Percentiles rank a stretch among this genome's conserved stretches.
phyloP scores from a whole-genome alignment of 2,329 filamentous ascomycete genomes.

The Tolypocladium ophioglossoides region DNA sequence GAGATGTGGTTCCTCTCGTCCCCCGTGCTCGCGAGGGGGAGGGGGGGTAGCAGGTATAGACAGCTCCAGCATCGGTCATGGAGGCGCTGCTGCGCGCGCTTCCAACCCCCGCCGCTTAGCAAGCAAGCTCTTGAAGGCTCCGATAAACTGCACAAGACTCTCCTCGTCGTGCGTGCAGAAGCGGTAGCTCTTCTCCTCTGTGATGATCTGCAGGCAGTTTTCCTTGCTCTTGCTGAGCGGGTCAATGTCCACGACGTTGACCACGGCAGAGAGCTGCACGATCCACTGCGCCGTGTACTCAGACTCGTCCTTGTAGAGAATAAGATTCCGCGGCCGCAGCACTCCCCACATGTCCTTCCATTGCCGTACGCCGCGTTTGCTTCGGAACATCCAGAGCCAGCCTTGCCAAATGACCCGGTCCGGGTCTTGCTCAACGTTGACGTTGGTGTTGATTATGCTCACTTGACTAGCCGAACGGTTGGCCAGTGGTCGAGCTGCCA shows the following conservation, averaged over 20 bases:
- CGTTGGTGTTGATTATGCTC: slow-evolving; percentile 31
- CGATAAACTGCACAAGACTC: slow-evolving; percentile 70
- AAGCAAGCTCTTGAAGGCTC: slow-evolving; percentile 80
- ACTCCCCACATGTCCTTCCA: slow-evolving; percentile 97
- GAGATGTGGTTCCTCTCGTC: neutral
- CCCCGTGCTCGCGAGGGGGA: neutral
- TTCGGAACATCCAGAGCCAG: slow-evolving; percentile 75
- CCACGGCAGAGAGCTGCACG: slow-evolving; percentile 64
- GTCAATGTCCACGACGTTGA: slow-evolving; percentile 89
- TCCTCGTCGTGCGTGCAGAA: slow-evolving; percentile 77
- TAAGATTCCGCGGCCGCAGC: slow-evolving; percentile 71
- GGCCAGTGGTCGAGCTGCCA: slow-evolving; percentile 21
- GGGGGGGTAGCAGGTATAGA: neutral
- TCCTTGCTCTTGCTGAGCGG: slow-evolving; percentile 74
- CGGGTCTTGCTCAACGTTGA: slow-evolving; percentile 48
- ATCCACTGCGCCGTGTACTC: slow-evolving; percentile 85
- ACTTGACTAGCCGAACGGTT: slow-evolving; percentile 51
- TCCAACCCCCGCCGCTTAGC: slow-evolving; percentile 57
- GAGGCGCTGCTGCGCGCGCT: slow-evolving; percentile 29
- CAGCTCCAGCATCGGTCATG: neutral
- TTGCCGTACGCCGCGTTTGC: slow-evolving; percentile 71
- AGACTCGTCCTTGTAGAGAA: slow-evolving; percentile 84
- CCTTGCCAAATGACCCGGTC: slow-evolving; percentile 93
- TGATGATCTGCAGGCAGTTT: slow-evolving; percentile 86
- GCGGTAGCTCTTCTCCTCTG: slow-evolving; percentile 75